Evolutionary conservation across 1,284 basidiomycete genomes (phyloP).

Genomic region (Coniferiporia sulphurascens): DNA sequence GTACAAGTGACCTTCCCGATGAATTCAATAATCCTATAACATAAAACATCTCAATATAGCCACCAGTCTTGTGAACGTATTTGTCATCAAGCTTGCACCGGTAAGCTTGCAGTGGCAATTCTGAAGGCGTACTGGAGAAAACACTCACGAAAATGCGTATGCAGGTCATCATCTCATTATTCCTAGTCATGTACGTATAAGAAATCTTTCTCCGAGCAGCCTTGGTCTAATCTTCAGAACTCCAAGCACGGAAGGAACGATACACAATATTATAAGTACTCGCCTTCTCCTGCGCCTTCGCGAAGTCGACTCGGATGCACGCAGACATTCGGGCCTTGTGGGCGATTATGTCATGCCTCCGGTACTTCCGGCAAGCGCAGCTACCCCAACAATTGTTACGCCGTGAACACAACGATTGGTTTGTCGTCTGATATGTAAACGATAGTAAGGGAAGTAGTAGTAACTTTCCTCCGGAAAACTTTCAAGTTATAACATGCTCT

Average conservation of each 20-base stretch:
- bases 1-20: not conserved
- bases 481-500: too few relatives aligned
- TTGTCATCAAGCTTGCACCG: slow-evolving; percentile 9
- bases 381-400: too few relatives aligned
- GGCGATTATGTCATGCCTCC: too few relatives aligned
- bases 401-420: too few relatives aligned
- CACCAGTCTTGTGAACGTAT: slow-evolving; percentile 6
- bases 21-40: too few relatives aligned
- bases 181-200: slow-evolving; percentile 9
- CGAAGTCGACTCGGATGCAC: not conserved
- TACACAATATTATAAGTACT: not conserved
- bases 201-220: not conserved
- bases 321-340: too few relatives aligned
- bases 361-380: too few relatives aligned
- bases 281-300: not conserved
- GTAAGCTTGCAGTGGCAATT: not conserved
- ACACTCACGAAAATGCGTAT: not conserved
- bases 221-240: too few relatives aligned
- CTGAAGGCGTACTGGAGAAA: too few relatives aligned
- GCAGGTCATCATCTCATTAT: slow-evolving; percentile 5
- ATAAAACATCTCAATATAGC: not conserved
- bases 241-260: not conserved
- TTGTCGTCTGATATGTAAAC: too few relatives aligned
- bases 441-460: too few relatives aligned
- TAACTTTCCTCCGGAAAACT: too few relatives aligned